These are phyloP conservation scores for Baorangia bicolor DNA, from an alignment of 768 basidiomycete species.

Conservation along the genomic window DNA sequence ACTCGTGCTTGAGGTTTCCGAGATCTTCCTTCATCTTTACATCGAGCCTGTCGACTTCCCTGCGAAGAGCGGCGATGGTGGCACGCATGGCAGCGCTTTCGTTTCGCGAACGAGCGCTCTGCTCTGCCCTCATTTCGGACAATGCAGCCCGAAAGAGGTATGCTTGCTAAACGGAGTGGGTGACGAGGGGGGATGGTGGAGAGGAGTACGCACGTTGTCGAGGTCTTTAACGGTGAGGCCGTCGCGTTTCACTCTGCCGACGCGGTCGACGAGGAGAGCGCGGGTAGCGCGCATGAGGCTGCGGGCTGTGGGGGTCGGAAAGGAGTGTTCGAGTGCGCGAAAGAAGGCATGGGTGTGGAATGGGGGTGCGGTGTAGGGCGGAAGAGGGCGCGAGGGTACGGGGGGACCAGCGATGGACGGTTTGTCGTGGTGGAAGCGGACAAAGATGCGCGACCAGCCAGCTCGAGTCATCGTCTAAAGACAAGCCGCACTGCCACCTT, in stretches of 20 bases:
- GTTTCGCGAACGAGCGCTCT: slow-evolving; percentile 77
- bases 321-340: slow-evolving; percentile 64
- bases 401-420: slow-evolving; percentile 7
- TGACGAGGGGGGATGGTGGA: background rate
- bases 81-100: slow-evolving; percentile 83
- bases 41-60: slow-evolving; percentile 83
- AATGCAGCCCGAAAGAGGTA: slow-evolving; percentile 94
- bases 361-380: slow-evolving; percentile 62
- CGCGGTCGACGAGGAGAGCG: slow-evolving; percentile 74
- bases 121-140: slow-evolving; percentile 85
- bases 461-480: background rate
- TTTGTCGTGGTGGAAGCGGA: slow-evolving; percentile 20
- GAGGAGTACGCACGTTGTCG: slow-evolving; percentile 61
- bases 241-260: slow-evolving; percentile 67
- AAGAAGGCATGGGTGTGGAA: slow-evolving; percentile 86
- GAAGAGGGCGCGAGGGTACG: slow-evolving; percentile 18
- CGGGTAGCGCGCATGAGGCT: slow-evolving; percentile 83
- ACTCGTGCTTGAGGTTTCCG: slow-evolving; percentile 90
- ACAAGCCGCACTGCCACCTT: too few relatives aligned
- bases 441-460: slow-evolving; percentile 9
- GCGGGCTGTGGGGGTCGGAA: slow-evolving; percentile 70
- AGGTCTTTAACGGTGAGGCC: slow-evolving; percentile 75
- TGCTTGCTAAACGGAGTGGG: slow-evolving; percentile 63
- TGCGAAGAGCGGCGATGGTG: slow-evolving; percentile 68
- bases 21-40: slow-evolving; percentile 95